phyloP scores from a whole-genome alignment of 2,329 filamentous ascomycete species.

The Clonostachys rhizophaga region DNA sequence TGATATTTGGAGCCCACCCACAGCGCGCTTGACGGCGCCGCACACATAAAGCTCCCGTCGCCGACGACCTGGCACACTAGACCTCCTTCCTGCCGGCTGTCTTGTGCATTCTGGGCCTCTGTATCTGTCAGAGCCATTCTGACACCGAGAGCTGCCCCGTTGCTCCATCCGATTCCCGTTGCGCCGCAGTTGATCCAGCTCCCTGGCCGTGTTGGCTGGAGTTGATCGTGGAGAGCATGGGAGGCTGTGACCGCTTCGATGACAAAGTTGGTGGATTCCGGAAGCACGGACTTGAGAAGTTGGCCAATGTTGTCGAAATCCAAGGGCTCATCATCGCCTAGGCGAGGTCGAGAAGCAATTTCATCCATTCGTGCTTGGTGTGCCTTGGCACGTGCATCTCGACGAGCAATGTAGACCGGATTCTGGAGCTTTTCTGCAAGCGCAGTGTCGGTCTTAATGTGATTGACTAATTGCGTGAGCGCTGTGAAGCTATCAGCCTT shows the following conservation, averaged over 20 bases:
- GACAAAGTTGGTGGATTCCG: slow-evolving; percentile 58
- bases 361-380: slow-evolving; percentile 54
- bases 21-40: slow-evolving; percentile 48
- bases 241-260: slow-evolving; percentile 73
- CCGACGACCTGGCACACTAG: slow-evolving; percentile 53
- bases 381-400: slow-evolving; percentile 43
- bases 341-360: slow-evolving; percentile 52
- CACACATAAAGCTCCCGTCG: slow-evolving; percentile 53
- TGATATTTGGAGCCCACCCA: slow-evolving; percentile 51
- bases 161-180: slow-evolving; percentile 73
- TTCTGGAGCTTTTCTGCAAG: slow-evolving; percentile 30
- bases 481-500: slow-evolving; percentile 60
- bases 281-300: slow-evolving; percentile 12
- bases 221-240: slow-evolving; percentile 59
- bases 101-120: slow-evolving; percentile 23
- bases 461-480: slow-evolving; percentile 63
- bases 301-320: slow-evolving; percentile 23
- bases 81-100: slow-evolving; percentile 35
- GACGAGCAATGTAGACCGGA: background rate
- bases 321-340: slow-evolving; percentile 51
- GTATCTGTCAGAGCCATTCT: slow-evolving; percentile 53
- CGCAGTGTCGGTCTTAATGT: slow-evolving; percentile 42
- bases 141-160: slow-evolving; percentile 67
- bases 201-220: slow-evolving; percentile 61
- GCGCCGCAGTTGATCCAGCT: slow-evolving; percentile 75